Conservation (phyloP, 257 asterid species). For the Nicotiana tomentosiformis region DNA sequence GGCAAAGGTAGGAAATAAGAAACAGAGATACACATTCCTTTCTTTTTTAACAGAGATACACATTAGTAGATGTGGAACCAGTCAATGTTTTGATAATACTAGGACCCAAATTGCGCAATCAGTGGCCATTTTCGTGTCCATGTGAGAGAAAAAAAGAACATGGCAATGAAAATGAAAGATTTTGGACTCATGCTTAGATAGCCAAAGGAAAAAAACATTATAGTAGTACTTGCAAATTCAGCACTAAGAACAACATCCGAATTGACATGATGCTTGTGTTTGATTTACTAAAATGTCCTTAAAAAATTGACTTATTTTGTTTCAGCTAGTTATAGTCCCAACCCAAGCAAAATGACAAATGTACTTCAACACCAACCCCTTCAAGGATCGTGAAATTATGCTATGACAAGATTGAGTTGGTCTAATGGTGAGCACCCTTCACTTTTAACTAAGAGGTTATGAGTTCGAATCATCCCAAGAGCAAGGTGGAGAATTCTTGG, state of each 20-base stretch:
- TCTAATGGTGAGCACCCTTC: no score
- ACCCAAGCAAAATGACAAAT: no score
- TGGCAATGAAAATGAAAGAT: not conserved
- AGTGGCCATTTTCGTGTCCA: not conserved
- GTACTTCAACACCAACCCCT: no score
- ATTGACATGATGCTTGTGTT: not conserved
- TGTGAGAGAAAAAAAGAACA: not conserved
- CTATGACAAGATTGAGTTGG: no score
- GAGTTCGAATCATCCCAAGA: no score
- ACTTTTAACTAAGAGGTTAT: no score
- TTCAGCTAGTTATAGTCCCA: not conserved
- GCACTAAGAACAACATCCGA: not conserved
- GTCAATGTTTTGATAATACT: not conserved
- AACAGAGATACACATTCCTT: not conserved
- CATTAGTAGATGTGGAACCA: not conserved
- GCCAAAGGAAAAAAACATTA: not conserved
- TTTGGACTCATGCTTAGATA: not conserved
- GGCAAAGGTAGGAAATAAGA: not conserved
- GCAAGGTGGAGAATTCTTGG: no score
- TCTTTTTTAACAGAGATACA: not conserved
- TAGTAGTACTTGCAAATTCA: not conserved
- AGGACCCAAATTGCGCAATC: conserved; percentile 14
- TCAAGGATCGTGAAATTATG: no score
- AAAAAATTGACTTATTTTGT: not conserved
- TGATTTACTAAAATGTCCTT: not conserved